Conservation (phyloP, 768 basidiomycete genomes). For the Amanita inopinata region DNA sequence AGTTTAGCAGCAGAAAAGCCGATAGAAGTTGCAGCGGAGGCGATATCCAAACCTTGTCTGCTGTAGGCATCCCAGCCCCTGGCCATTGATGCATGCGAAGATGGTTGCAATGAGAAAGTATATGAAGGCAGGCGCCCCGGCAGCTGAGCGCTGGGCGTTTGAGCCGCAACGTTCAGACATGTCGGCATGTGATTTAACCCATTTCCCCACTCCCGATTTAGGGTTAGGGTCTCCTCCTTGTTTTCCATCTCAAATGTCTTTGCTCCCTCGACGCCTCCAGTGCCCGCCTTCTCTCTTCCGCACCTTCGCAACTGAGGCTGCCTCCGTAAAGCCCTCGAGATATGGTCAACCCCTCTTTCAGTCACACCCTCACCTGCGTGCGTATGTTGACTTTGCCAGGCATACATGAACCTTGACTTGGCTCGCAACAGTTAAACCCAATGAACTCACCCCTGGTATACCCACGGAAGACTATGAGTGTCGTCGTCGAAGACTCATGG, state of each 20-base stretch:
- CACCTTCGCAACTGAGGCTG: conserved; percentile 6
- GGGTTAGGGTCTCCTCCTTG: conserved; percentile 9
- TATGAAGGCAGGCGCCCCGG: neutral
- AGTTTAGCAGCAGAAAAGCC: conserved; percentile 61
- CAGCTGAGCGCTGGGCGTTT: no score
- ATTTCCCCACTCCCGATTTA: neutral
- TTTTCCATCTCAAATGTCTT: no score
- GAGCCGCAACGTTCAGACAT: no score
- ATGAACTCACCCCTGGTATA: conserved; percentile 82
- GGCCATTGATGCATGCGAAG: conserved; percentile 19
- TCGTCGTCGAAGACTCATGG: conserved; percentile 62
- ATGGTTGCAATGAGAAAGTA: neutral
- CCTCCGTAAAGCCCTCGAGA: conserved; percentile 51
- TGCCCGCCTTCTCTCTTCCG: neutral
- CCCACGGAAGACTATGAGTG: conserved; percentile 65
- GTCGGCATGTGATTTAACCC: neutral
- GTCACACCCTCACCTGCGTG: conserved; percentile 79
- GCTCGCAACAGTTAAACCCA: conserved; percentile 45
- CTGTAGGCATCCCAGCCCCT: conserved; percentile 40
- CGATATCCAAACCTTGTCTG: conserved; percentile 57
- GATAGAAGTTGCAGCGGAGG: conserved; percentile 50
- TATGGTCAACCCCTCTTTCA: conserved; percentile 72
- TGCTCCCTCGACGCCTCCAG: neutral
- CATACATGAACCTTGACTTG: no score
- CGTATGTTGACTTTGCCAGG: conserved; percentile 15